These are phyloP conservation scores for Lecanosticta acicola DNA, from an alignment of 2,329 filamentous ascomycete species.

Conservation along the genomic window DNA sequence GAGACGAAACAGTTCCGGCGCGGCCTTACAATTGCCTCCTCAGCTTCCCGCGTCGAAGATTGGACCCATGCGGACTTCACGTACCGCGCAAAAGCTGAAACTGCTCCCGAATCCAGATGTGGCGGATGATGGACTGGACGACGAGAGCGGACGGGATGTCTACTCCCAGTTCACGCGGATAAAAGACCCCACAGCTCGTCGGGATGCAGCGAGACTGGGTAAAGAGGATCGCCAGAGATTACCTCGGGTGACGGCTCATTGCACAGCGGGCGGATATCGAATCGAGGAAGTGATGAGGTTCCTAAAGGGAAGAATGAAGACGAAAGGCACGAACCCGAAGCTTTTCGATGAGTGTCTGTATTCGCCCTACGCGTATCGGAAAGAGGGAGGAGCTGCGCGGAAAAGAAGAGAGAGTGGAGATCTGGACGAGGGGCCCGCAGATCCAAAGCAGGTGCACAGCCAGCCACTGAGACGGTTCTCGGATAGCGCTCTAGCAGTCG, in stretches of 20 bases:
- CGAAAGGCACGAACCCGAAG: conserved; percentile 77
- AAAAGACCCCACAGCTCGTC: conserved; percentile 87
- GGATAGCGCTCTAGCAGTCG: conserved; percentile 65
- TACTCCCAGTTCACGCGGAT: conserved; percentile 98
- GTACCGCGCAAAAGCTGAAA: conserved; percentile 95
- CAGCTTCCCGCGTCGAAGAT: conserved; percentile 60
- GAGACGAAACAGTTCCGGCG: conserved; percentile 75
- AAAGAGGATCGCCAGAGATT: conserved; percentile 86
- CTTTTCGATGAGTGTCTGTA: conserved; percentile 97
- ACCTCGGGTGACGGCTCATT: conserved; percentile 92
- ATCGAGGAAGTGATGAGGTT: conserved; percentile 86
- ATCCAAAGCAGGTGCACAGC: conserved; percentile 26
- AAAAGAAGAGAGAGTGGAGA: conserved; percentile 19
- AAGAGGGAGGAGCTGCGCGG: conserved; percentile 30
- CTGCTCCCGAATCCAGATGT: conserved; percentile 87
- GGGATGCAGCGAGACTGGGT: conserved; percentile 85
- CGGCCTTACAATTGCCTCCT: conserved; percentile 44
- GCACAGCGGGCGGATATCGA: conserved; percentile 85
- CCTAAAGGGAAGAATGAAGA: conserved; percentile 75
- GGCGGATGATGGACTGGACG: conserved; percentile 69
- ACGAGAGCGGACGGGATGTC: conserved; percentile 89
- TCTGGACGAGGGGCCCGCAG: conserved; percentile 17
- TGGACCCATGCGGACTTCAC: conserved; percentile 88
- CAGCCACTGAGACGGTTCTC: conserved; percentile 59
- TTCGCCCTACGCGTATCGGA: conserved; percentile 76